Base-by-base conservation (phyloP, 495 filamentous ascomycete species). In the Talaromyces borbonicus region DNA sequence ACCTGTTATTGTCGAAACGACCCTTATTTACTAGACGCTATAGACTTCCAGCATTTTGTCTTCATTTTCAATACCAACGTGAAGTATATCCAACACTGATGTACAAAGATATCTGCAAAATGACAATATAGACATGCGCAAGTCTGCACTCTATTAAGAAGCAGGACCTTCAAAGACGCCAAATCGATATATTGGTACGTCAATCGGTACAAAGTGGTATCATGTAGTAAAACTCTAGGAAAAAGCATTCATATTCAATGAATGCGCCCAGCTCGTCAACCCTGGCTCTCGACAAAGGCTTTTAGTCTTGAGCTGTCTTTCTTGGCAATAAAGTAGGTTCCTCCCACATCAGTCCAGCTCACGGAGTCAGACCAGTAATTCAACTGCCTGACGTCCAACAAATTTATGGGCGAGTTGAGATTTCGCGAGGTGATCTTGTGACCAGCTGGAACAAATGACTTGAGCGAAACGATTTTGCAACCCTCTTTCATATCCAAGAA, bases 401-500 rank as follows among this genome's bases (percentile, higher is more conserved):
- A 75, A 53, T 89, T 90, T 49, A 80, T 80, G 24, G 88, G 83
- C 30, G 83, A 83, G 52, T 82, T 77, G 35, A 81, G 62, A 44
- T 87, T 90, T 29, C 84, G 74, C 3, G 67, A 67, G 20, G 78
- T 76, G 32, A 87, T 82, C 50, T 81, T 75, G 48, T 85, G 79
- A 47, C 78, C 81, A 6, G 73, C 69, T 5, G 81, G 77, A 16
- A 87, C 85, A 56, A 94, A 94, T 3, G 79, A 81, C 57, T 88
- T 88, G 23, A 94, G 65, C 8, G 81, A 87, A 24, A 97, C 81
- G 47, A 98, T 84, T 60, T 84, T 79, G 58, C 84, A 85, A 22
- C 93, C 93, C 40, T 88, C 80, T 63, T 95, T 96, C 53, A 96
- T 74, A 58, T 98, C 92, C 49, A 98, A 63, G 58, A 98, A 98